phyloP scores from a whole-genome alignment of 2,329 filamentous ascomycete genomes.

The Neonectria sp. region DNA sequence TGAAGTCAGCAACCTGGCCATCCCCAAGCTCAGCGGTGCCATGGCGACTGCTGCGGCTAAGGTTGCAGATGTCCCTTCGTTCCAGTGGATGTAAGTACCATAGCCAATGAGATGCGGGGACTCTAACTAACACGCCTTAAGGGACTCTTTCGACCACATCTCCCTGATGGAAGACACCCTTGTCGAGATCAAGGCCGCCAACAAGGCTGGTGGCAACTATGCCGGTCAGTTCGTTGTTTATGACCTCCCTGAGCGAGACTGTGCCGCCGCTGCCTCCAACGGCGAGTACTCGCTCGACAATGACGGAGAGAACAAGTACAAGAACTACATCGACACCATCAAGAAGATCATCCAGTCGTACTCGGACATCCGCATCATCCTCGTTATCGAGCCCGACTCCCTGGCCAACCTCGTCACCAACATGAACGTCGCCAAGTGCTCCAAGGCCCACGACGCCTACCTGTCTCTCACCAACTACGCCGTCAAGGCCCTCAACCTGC shows the following conservation, averaged over 20 bases:
- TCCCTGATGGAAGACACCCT: slow-evolving; percentile 63
- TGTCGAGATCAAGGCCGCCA: slow-evolving; percentile 58
- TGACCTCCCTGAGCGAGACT: slow-evolving; percentile 72
- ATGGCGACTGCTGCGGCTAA: slow-evolving; percentile 66
- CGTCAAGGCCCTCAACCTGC: slow-evolving; percentile 65
- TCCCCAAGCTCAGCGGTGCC: slow-evolving; percentile 73
- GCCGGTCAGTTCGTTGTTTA: slow-evolving; percentile 69
- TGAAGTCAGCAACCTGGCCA: slow-evolving; percentile 68
- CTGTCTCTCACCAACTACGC: slow-evolving; percentile 66
- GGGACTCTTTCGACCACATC: slow-evolving; percentile 66
- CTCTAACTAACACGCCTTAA: slow-evolving; percentile 42
- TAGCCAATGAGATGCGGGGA: rapidly evolving
- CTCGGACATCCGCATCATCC: slow-evolving; percentile 60
- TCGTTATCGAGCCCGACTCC: slow-evolving; percentile 70
- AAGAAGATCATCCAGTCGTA: slow-evolving; percentile 58
- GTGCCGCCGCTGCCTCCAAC: slow-evolving; percentile 70
- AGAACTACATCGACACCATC: slow-evolving; percentile 68
- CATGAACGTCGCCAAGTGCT: slow-evolving; percentile 65
- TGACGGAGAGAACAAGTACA: slow-evolving; percentile 68
- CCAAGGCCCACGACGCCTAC: slow-evolving; percentile 64
- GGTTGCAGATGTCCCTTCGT: slow-evolving; percentile 67
- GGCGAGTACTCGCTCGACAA: slow-evolving; percentile 68
- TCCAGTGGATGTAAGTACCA: slow-evolving; percentile 65
- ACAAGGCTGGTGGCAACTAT: slow-evolving; percentile 56
- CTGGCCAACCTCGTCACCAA: slow-evolving; percentile 74